phyloP scores from a whole-genome alignment of 2,329 filamentous ascomycete species.

The Colletotrichum acutatum region DNA sequence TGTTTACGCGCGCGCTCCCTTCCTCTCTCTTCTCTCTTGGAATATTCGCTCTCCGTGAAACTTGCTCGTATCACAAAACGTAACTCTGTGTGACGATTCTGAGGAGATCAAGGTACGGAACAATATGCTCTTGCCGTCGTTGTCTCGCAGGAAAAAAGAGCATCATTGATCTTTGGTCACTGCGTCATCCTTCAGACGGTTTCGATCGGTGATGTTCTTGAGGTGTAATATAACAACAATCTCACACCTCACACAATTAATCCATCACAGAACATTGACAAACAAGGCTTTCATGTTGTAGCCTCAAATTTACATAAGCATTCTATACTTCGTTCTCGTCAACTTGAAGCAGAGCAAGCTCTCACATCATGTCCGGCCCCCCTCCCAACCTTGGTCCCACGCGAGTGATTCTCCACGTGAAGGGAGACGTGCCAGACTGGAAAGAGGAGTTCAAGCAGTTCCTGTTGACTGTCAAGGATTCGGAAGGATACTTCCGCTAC shows the following conservation, averaged over 20 bases:
- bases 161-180: neutral
- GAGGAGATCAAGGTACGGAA: neutral
- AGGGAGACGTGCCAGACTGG: slow-evolving; percentile 29
- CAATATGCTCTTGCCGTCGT: neutral
- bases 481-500: slow-evolving; percentile 30
- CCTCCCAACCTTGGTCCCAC: slow-evolving; percentile 6
- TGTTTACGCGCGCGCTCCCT: no score
- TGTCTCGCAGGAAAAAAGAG: neutral
- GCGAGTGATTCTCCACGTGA: slow-evolving; percentile 17
- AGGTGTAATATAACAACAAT: neutral
- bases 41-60: neutral
- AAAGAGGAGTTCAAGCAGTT: slow-evolving; percentile 32
- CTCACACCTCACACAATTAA: neutral
- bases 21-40: neutral
- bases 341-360: neutral
- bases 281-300: neutral
- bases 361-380: slow-evolving; percentile 13
- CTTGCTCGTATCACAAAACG: neutral
- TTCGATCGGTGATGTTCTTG: neutral
- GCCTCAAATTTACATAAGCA: neutral
- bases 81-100: neutral
- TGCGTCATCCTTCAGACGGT: neutral
- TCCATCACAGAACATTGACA: neutral
- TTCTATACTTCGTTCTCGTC: neutral
- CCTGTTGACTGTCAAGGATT: slow-evolving; percentile 17